Base-by-base conservation (phyloP, 106 monocot species). In the Alisma plantagoaquatica region DNA sequence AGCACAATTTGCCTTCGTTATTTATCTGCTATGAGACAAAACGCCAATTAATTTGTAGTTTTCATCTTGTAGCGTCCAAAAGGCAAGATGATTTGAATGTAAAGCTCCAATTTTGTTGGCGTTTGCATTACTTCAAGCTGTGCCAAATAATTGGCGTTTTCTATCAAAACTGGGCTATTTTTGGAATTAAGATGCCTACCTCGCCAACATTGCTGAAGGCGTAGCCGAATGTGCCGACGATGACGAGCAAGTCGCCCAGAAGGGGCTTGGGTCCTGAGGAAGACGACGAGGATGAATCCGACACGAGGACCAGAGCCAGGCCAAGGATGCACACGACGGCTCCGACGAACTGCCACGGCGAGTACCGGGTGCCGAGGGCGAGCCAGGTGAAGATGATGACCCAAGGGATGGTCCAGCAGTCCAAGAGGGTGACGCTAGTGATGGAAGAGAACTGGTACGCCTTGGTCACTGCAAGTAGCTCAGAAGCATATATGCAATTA, bases 161-260 rank as follows among this genome's bases (percentile, higher is more conserved):
- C 20, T 8, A 52, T 10, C 6, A 16, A 24, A 51, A 30, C 3
- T 10, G n/a, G 17, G 30, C 11, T 44, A 27, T 29, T 2, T 3
- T 31, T 17, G 0, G 0, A 31, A 31, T 2, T 3, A 33, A 3
- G 21, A 33, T 20, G 5, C 31, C 53, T 17, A 79, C 78, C 73
- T 73, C 69, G 64, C 78, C 78, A 55, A 73, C 73, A 56, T 79
- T 79, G 56, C 78, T 73, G 47, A 73, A 57, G 35, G 73, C 78
- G 56, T 64, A 79, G 54, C 43, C 73, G 24, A 79, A 27, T 55
- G 78, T 79, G 38, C 69, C 73, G 23, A 25, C 55, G 41, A 79
- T 65, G 46, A 73, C 73, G 23, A 79, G 69, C 33, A 23, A 35
- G 57, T 79, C 78, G 14, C 78, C 78, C 15, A 73, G 28, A 26